phyloP scores from a whole-genome alignment of 129 eudicot genomes.

The Solidago caesia region DNA sequence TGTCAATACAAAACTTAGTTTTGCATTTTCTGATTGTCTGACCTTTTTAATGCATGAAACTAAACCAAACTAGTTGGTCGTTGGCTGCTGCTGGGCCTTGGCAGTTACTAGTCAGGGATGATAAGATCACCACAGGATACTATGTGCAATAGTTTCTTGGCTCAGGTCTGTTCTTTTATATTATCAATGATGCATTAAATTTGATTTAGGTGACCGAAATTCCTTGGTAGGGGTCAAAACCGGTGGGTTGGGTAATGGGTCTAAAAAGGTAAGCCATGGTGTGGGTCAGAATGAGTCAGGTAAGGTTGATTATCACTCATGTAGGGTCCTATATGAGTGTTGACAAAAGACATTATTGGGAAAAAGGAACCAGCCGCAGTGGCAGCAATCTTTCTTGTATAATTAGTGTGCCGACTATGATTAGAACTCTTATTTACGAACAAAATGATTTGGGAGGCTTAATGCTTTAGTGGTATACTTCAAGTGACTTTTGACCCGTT shows the following conservation, averaged over 20 bases:
- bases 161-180: conserved; percentile 25
- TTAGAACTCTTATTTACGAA: not conserved
- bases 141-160: conserved; percentile 17
- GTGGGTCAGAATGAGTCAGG: no score
- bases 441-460: not conserved
- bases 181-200: not conserved
- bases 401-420: not conserved
- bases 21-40: conserved; percentile 1
- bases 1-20: not conserved
- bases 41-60: conserved; percentile 19
- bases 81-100: conserved; percentile 33
- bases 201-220: not conserved
- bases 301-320: no score
- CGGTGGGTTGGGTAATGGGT: not conserved
- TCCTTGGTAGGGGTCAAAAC: not conserved
- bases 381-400: not conserved
- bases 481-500: not conserved
- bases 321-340: not conserved
- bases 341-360: no score
- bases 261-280: no score
- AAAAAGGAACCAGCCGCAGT: no score
- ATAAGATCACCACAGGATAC: conserved; percentile 30
- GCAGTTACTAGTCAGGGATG: conserved; percentile 25
- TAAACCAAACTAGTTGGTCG: conserved; percentile 33
- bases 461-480: not conserved